These are phyloP conservation scores for Pezicula rhizophila DNA, from an alignment of 2,329 filamentous ascomycete genomes.

Conservation along the genomic window DNA sequence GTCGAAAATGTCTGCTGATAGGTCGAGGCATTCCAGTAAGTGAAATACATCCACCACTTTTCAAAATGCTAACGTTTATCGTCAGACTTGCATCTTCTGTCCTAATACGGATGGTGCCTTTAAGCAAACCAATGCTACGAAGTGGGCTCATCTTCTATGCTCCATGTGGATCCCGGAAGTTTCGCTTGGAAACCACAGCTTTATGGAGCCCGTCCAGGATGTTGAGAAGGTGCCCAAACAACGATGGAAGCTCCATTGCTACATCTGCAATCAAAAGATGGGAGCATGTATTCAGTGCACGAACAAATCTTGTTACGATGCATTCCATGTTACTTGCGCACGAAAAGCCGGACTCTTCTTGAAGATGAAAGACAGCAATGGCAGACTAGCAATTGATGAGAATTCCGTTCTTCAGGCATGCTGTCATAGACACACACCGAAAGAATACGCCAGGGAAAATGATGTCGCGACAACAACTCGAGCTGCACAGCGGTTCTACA, in stretches of 20 bases:
- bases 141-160: constrained; percentile 95
- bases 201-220: constrained; percentile 98
- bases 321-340: constrained; percentile 96
- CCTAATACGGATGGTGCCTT: constrained; percentile 96
- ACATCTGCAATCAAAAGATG: constrained; percentile 97
- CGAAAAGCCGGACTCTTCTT: constrained; percentile 80
- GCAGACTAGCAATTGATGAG: constrained; percentile 69
- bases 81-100: constrained; percentile 89
- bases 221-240: constrained; percentile 95
- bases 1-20: constrained; percentile 92
- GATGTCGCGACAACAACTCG: constrained; percentile 73
- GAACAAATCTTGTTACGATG: constrained; percentile 94
- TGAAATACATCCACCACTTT: constrained; percentile 9
- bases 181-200: constrained; percentile 87
- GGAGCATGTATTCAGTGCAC: constrained; percentile 97
- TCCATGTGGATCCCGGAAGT: constrained; percentile 99
- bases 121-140: constrained; percentile 93
- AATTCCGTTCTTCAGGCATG: constrained; percentile 85
- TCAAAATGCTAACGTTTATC: constrained; percentile 11
- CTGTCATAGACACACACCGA: constrained; percentile 89
- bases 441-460: constrained; percentile 83
- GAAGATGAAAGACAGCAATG: constrained; percentile 92
- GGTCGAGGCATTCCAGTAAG: constrained; percentile 80
- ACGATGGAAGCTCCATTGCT: constrained; percentile 89
- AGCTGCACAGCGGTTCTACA: constrained; percentile 84